Evolutionary conservation across 2,329 filamentous ascomycete species (phyloP).

Genomic region (Venturia aucupariae): DNA sequence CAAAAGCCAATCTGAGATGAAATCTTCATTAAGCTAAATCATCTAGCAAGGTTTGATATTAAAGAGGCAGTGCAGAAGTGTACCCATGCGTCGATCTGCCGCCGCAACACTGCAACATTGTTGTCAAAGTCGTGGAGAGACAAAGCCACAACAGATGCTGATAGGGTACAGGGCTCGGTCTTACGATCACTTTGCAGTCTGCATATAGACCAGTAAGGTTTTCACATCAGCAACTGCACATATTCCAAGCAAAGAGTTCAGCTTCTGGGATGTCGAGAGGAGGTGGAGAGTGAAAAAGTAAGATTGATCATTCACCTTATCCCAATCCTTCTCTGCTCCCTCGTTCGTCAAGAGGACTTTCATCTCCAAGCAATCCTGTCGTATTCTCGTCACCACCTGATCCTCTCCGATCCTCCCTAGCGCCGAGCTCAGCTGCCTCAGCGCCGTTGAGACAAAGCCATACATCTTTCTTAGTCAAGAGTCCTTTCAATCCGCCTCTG

Average conservation of each 20-base stretch:
- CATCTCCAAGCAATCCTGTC: neutral
- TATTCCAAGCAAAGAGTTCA: neutral
- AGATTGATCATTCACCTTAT: neutral
- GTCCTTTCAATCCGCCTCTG: constrained; percentile 67
- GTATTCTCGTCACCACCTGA: neutral
- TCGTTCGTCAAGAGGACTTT: neutral
- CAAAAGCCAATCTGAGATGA: neutral
- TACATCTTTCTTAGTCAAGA: constrained; percentile 95
- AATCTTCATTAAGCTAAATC: neutral
- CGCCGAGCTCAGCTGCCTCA: constrained; percentile 4
- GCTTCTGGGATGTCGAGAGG: neutral
- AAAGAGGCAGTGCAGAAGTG: neutral
- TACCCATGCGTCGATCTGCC: constrained; percentile 2
- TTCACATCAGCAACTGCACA: neutral
- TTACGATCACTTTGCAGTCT: neutral
- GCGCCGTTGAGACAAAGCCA: constrained; percentile 76
- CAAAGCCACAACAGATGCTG: neutral
- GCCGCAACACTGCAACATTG: neutral
- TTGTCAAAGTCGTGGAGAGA: neutral
- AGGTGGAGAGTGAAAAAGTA: neutral
- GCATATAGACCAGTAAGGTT: neutral
- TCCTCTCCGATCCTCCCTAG: constrained; percentile 5
- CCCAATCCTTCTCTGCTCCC: constrained; percentile 1
- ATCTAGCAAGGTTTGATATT: neutral
- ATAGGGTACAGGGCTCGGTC: neutral